Percentiles rank a stretch among this genome's conserved stretches.
Evolutionary conservation across 495 filamentous ascomycete species (phyloP).

Genomic region (Neurospora cerealis): DNA sequence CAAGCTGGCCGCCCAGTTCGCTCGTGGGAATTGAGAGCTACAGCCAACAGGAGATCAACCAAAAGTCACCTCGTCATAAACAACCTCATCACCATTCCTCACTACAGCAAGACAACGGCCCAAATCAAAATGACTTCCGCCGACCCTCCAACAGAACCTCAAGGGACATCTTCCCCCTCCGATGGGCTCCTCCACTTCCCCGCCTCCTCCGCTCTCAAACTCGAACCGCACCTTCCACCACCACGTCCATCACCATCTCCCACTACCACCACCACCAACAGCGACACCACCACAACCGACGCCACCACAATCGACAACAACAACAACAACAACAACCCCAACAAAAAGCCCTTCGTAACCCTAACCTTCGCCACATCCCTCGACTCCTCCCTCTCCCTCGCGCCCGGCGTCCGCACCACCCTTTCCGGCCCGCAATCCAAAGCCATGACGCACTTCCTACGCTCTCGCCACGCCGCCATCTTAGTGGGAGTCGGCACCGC

Average conservation of each 20-base stretch:
- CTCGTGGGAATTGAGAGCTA: background rate
- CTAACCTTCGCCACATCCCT: conserved; percentile 87
- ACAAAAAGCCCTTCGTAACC: conserved; percentile 39
- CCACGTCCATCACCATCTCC: background rate
- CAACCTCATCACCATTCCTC: background rate
- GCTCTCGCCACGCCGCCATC: conserved; percentile 73
- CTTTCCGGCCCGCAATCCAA: conserved; percentile 77
- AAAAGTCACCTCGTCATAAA: background rate
- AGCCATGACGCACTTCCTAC: conserved; percentile 84
- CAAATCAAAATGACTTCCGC: background rate
- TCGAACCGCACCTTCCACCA: conserved; percentile 6
- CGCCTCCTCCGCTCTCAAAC: background rate
- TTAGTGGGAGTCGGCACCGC: conserved; percentile 78
- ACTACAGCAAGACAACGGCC: background rate
- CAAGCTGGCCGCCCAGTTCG: background rate
- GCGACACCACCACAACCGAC: background rate
- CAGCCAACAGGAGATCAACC: background rate
- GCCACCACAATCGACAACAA: background rate
- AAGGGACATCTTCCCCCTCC: conserved; percentile 2
- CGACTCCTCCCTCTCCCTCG: conserved; percentile 66
- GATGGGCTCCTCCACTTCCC: conserved; percentile 6
- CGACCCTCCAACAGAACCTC: background rate
- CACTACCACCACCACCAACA: background rate
- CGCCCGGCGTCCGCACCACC: conserved; percentile 62
- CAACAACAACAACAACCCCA: background rate